Conservation (phyloP, 2,329 filamentous ascomycete species). For the Capronia americana region DNA sequence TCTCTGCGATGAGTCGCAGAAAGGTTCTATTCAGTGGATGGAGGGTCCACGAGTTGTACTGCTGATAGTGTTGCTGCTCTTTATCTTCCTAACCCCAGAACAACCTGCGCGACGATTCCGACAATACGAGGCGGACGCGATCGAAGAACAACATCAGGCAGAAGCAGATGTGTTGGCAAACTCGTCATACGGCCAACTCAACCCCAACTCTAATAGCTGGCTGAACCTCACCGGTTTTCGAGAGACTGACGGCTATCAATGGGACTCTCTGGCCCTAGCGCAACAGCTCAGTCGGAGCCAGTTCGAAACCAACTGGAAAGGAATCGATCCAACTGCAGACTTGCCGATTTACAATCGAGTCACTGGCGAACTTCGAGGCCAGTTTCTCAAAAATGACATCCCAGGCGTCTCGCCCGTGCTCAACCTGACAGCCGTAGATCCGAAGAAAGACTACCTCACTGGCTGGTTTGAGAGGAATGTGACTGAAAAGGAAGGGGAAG, state of each 20-base stretch:
- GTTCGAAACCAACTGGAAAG: conserved; percentile 56
- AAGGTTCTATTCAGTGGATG: conserved; percentile 29
- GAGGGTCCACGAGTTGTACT: conserved; percentile 56
- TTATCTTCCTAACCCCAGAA: conserved; percentile 60
- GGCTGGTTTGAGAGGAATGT: conserved; percentile 78
- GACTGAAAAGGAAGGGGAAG: conserved; percentile 72
- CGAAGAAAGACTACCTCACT: conserved; percentile 70
- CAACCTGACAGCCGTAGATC: conserved; percentile 70
- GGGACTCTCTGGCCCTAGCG: conserved; percentile 67
- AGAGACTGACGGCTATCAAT: conserved; percentile 74
- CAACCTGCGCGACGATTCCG: conserved; percentile 33
- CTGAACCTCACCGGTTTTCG: conserved; percentile 81
- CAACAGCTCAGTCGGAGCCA: conserved; percentile 52
- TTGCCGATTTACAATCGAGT: conserved; percentile 77
- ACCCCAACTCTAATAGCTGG: conserved; percentile 54
- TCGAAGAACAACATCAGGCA: conserved; percentile 55
- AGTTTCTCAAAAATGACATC: conserved; percentile 69
- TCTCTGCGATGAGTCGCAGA: conserved; percentile 30
- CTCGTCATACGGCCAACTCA: conserved; percentile 60
- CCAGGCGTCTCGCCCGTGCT: conserved; percentile 57
- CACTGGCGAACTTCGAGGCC: conserved; percentile 76
- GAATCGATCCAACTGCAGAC: conserved; percentile 49
- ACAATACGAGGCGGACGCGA: conserved; percentile 25
- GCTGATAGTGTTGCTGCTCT: conserved; percentile 59
- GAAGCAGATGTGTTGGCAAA: conserved; percentile 41